phyloP scores from a whole-genome alignment of 352 stramenopile genomes.

The Albugo laibachii region DNA sequence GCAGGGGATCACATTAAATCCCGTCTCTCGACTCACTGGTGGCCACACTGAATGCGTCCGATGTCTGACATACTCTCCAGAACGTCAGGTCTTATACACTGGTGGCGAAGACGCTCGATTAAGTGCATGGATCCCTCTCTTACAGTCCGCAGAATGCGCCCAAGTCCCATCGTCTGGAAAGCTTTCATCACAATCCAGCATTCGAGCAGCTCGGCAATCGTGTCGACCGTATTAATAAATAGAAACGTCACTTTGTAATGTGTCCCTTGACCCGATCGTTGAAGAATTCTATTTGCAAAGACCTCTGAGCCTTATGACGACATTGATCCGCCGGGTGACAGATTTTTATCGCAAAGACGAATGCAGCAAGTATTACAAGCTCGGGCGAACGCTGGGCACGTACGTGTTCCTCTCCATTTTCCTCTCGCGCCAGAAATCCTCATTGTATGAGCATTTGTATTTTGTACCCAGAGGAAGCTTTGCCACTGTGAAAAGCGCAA shows the following conservation, averaged over 20 bases:
- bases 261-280: too few relatives aligned
- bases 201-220: slow-evolving; percentile 2
- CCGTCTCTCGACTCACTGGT: slow-evolving; percentile 7
- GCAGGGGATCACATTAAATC: not conserved
- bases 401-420: slow-evolving; percentile 14
- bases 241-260: not conserved
- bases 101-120: slow-evolving; percentile 75
- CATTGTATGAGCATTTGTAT: slow-evolving; percentile 1
- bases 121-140: slow-evolving; percentile 40
- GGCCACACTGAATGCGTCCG: slow-evolving; percentile 77
- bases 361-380: slow-evolving; percentile 79
- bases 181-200: too few relatives aligned
- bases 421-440: not conserved
- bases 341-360: slow-evolving; percentile 81
- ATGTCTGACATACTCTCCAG: slow-evolving; percentile 47
- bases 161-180: too few relatives aligned
- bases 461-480: slow-evolving; percentile 40
- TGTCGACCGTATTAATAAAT: slow-evolving; percentile 9
- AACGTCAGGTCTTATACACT: slow-evolving; percentile 32
- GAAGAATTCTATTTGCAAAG: too few relatives aligned
- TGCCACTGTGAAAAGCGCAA: slow-evolving; percentile 64
- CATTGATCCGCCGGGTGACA: slow-evolving; percentile 70
- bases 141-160: too few relatives aligned
- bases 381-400: slow-evolving; percentile 76
- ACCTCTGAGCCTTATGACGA: slow-evolving; percentile 18